A percentile compares a stretch with the other conserved stretches of the same genome.
These are phyloP conservation scores for Hygrocybe punicea DNA, from an alignment of 768 basidiomycete genomes.

Conservation along the genomic window DNA sequence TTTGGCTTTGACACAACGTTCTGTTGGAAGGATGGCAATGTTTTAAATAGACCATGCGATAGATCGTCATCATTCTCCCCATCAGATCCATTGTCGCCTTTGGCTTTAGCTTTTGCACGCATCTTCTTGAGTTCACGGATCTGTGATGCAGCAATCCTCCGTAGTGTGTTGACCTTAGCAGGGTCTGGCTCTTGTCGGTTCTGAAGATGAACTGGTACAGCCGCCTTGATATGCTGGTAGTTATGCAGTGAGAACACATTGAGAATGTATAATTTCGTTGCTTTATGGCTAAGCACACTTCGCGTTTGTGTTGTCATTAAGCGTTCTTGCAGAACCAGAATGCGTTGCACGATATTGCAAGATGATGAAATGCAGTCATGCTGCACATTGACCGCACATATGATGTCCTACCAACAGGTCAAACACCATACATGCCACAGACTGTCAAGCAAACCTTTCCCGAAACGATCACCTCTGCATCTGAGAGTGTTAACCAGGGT, in stretches of 20 bases:
- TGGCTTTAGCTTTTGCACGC: too few relatives aligned
- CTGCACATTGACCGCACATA: conserved; percentile 7
- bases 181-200: not conserved
- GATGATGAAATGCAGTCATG: conserved; percentile 2
- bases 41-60: too few relatives aligned
- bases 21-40: too few relatives aligned
- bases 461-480: not conserved
- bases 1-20: too few relatives aligned
- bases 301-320: not conserved
- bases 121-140: not conserved
- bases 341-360: not conserved
- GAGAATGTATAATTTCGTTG: not conserved
- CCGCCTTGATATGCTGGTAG: not conserved
- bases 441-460: not conserved
- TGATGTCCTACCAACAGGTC: not conserved
- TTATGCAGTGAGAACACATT: not conserved
- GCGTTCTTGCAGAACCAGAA: not conserved
- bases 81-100: not conserved
- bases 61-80: too few relatives aligned
- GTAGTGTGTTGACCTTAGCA: not conserved
- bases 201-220: not conserved
- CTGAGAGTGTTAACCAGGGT: not conserved
- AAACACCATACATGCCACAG: not conserved
- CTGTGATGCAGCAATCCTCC: not conserved
- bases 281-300: not conserved